Percentiles rank a stretch among this genome's conserved stretches.
Conservation (phyloP, 1,139 yeast species). For the Suhomyces anneliseae region DNA sequence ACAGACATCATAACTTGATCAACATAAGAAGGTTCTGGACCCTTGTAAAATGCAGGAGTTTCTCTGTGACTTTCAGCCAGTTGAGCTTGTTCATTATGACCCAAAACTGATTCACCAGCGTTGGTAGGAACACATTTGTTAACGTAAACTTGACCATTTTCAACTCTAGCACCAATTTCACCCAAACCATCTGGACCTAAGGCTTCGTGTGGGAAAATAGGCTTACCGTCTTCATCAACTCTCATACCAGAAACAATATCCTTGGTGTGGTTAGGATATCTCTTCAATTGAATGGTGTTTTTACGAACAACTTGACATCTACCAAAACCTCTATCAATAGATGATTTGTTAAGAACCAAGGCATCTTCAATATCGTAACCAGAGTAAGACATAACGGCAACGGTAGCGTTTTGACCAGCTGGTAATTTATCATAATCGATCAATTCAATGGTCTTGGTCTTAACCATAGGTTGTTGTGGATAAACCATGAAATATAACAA, state of each 20-base stretch:
- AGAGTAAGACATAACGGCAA: conserved; percentile 98
- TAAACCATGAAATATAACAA: conserved; percentile 91
- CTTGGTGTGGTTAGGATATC: conserved; percentile 90
- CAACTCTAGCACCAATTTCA: conserved; percentile 89
- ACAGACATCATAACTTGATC: conserved; percentile 98
- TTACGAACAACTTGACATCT: conserved; percentile 97
- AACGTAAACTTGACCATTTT: conserved; percentile 90
- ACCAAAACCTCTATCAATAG: conserved; percentile 96
- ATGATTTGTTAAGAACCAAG: conserved; percentile 85
- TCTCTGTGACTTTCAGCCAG: conserved; percentile 71
- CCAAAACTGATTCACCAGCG: conserved; percentile 72
- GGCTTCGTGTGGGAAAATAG: conserved; percentile 82
- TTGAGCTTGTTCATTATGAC: conserved; percentile 31
- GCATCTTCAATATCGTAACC: conserved; percentile 99
- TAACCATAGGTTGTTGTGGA: conserved; percentile 99
- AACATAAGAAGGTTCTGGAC: conserved; percentile 92
- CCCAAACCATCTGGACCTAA: conserved; percentile 96
- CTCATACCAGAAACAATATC: conserved; percentile 92
- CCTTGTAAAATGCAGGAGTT: conserved; percentile 87
- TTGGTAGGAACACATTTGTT: conserved; percentile 91
- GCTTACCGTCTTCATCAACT: conserved; percentile 74
- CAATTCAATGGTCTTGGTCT: conserved; percentile 92
- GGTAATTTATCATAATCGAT: conserved; percentile 95
- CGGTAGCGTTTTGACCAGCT: conserved; percentile 98
- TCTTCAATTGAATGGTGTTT: conserved; percentile 82